Conservation (phyloP, 2,329 filamentous ascomycete species). For the Fusarium sp. region DNA sequence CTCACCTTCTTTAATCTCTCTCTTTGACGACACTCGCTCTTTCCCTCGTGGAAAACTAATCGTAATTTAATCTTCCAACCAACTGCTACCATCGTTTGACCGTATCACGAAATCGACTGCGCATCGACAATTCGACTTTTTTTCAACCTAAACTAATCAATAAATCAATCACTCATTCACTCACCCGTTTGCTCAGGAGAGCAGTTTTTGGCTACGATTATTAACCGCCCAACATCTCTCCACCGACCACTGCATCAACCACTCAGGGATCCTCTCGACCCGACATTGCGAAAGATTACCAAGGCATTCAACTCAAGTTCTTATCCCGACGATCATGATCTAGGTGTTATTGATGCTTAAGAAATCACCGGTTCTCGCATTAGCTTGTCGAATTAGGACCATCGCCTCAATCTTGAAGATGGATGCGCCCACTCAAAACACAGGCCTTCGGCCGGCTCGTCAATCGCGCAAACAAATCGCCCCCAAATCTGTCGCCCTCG, state of each 20-base stretch:
- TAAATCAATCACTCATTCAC: slow-evolving; percentile 34
- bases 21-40: slow-evolving; percentile 39
- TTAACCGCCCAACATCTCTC: slow-evolving; percentile 48
- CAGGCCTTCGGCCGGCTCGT: slow-evolving; percentile 8
- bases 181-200: slow-evolving; percentile 42
- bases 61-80: slow-evolving; percentile 46
- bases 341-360: slow-evolving; percentile 29
- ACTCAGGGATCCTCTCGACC: slow-evolving; percentile 13
- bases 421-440: slow-evolving; percentile 20
- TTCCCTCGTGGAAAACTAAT: slow-evolving; percentile 41
- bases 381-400: slow-evolving; percentile 24
- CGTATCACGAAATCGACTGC: slow-evolving; percentile 33
- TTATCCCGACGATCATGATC: slow-evolving; percentile 41
- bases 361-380: slow-evolving; percentile 19
- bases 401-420: slow-evolving; percentile 18
- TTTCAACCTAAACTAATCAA: slow-evolving; percentile 33
- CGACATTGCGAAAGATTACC: slow-evolving; percentile 15
- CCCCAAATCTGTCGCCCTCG: slow-evolving; percentile 41
- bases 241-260: slow-evolving; percentile 37
- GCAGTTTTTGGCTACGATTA: slow-evolving; percentile 52
- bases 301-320: slow-evolving; percentile 23
- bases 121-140: slow-evolving; percentile 23
- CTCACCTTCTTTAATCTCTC: slow-evolving; percentile 37
- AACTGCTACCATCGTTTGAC: slow-evolving; percentile 45
- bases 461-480: slow-evolving; percentile 35